Evolutionary conservation across 2,329 filamentous ascomycete genomes (phyloP).

Genomic region (Chrysoporthe cubensis): DNA sequence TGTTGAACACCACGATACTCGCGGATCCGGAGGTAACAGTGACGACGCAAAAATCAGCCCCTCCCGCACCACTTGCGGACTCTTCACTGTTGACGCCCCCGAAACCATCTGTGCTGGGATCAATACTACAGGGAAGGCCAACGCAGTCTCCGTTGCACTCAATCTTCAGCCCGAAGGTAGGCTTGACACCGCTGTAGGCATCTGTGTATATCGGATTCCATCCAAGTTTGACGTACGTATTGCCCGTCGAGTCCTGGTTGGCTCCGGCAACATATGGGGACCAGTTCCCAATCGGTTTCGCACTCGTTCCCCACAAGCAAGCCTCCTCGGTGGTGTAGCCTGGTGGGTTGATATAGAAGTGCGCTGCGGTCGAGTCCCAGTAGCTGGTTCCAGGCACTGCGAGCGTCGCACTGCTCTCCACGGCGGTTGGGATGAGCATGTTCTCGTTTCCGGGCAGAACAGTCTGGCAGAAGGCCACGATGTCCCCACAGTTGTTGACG

Average conservation of each 20-base stretch:
- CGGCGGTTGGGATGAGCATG: slow-evolving; percentile 80
- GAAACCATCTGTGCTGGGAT: slow-evolving; percentile 58
- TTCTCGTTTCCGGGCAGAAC: slow-evolving; percentile 79
- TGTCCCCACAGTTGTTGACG: slow-evolving; percentile 65
- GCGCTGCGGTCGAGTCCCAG: slow-evolving; percentile 74
- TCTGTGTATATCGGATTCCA: slow-evolving; percentile 76
- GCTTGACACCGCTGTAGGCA: slow-evolving; percentile 59
- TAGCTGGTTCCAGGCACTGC: slow-evolving; percentile 73
- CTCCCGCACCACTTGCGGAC: slow-evolving; percentile 65
- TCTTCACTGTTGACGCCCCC: slow-evolving; percentile 63
- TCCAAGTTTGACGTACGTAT: slow-evolving; percentile 75
- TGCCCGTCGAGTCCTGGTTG: slow-evolving; percentile 67
- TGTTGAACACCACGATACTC: slow-evolving; percentile 65
- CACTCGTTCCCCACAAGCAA: slow-evolving; percentile 72
- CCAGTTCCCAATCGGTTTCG: slow-evolving; percentile 74
- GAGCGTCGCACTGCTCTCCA: slow-evolving; percentile 59
- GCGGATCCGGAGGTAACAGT: slow-evolving; percentile 73
- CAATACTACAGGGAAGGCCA: slow-evolving; percentile 75
- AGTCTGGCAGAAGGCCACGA: slow-evolving; percentile 77
- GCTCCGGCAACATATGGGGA: slow-evolving; percentile 75
- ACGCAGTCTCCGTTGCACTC: slow-evolving; percentile 71
- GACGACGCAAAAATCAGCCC: slow-evolving; percentile 74
- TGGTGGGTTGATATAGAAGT: slow-evolving; percentile 82
- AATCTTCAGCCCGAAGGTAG: slow-evolving; percentile 71
- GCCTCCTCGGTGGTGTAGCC: slow-evolving; percentile 62